Conservation (phyloP, 1,139 yeast genomes). For the Geotrichum restrictum region DNA sequence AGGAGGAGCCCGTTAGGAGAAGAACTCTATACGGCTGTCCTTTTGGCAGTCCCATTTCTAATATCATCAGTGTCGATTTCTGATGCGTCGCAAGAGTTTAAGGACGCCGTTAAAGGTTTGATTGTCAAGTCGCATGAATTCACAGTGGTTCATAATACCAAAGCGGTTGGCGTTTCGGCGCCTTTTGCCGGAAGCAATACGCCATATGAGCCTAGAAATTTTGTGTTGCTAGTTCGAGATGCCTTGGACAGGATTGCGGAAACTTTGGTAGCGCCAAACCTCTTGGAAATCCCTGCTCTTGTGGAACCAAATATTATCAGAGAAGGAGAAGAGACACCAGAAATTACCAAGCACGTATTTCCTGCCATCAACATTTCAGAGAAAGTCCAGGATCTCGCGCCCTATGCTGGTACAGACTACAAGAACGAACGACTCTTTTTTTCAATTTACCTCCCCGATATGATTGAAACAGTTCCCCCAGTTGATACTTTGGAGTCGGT, state of each 20-base stretch:
- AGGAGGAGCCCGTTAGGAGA: constrained; percentile 53
- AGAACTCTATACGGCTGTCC: constrained; percentile 59
- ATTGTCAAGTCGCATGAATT: constrained; percentile 26
- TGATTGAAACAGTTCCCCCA: constrained; percentile 71
- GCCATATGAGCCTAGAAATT: constrained; percentile 55
- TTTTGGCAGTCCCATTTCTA: constrained; percentile 64
- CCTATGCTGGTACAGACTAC: constrained; percentile 19
- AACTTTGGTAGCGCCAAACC: constrained; percentile 17
- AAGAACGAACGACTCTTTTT: constrained; percentile 56
- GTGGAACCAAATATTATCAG: constrained; percentile 21
- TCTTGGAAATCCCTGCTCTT: constrained; percentile 17
- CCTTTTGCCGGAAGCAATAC: constrained; percentile 43
- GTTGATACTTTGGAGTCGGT: constrained; percentile 56
- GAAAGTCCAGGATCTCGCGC: constrained; percentile 22
- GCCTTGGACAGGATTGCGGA: constrained; percentile 38
- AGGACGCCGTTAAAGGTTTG: constrained; percentile 20
- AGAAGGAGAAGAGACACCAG: constrained; percentile 23
- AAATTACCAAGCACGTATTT: constrained; percentile 37
- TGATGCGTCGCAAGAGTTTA: constrained; percentile 10
- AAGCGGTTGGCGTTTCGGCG: constrained; percentile 36
- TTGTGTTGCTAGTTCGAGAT: constrained; percentile 52
- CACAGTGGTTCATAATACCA: constrained; percentile 19
- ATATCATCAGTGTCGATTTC: constrained; percentile 17
- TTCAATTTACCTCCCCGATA: constrained; percentile 57
- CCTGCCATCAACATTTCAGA: constrained; percentile 38